These are phyloP conservation scores for Myriangium duriaei DNA, from an alignment of 2,329 filamentous ascomycete genomes.

Conservation along the genomic window DNA sequence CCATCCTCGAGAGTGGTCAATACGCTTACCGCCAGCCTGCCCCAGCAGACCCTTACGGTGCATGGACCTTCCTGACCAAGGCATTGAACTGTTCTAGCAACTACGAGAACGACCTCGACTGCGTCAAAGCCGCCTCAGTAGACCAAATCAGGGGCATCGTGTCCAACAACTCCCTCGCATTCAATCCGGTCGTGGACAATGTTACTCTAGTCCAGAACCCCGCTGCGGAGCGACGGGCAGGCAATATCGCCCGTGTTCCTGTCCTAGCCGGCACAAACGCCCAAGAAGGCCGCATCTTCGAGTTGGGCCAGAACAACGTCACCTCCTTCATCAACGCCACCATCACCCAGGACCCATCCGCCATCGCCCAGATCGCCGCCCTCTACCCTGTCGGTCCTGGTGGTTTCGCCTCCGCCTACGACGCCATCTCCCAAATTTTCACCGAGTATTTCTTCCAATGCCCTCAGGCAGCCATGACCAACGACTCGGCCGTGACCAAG, in stretches of 20 bases:
- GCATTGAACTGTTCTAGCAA: conserved; percentile 19
- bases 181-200: conserved; percentile 23
- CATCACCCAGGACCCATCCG: conserved; percentile 14
- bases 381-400: conserved; percentile 14
- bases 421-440: conserved; percentile 18
- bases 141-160: conserved; percentile 21
- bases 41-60: conserved; percentile 7
- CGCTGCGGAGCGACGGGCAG: conserved; percentile 16
- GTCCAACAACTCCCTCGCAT: conserved; percentile 19
- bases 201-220: conserved; percentile 21
- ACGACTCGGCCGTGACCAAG: conserved; percentile 18
- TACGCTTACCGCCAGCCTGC: conserved; percentile 17
- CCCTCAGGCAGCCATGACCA: conserved; percentile 17
- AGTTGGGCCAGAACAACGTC: conserved; percentile 18
- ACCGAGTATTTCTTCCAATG: conserved; percentile 22
- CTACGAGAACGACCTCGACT: conserved; percentile 18
- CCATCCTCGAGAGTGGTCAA: conserved; percentile 22
- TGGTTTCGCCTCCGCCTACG: conserved; percentile 16
- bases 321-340: conserved; percentile 13
- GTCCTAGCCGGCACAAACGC: conserved; percentile 24
- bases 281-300: conserved; percentile 26
- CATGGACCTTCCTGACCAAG: conserved; percentile 17
- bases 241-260: conserved; percentile 23
- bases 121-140: conserved; percentile 21
- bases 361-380: conserved; percentile 16